These are phyloP conservation scores for Gaeumannomyces tritici DNA, from an alignment of 2,329 filamentous ascomycete species.

Conservation along the genomic window DNA sequence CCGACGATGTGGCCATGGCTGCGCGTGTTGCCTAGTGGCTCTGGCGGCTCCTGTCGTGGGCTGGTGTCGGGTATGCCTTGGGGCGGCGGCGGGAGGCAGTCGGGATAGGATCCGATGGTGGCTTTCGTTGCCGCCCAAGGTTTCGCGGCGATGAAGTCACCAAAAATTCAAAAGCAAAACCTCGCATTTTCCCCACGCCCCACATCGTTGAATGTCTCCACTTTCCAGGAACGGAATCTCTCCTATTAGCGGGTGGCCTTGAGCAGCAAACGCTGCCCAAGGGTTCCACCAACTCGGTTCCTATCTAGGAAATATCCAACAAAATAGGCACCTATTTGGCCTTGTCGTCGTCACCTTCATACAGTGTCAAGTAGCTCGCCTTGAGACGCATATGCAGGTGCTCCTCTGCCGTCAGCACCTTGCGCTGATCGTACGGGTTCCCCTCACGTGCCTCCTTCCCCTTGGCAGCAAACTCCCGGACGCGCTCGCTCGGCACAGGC, in stretches of 20 bases:
- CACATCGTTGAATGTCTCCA: no score
- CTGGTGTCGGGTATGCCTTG: background rate
- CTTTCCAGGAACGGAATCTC: no score
- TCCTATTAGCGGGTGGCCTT: no score
- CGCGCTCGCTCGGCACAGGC: constrained; percentile 50
- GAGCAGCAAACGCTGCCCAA: no score
- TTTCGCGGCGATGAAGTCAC: background rate
- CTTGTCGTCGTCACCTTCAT: constrained; percentile 19
- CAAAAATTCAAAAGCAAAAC: no score
- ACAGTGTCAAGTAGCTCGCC: constrained; percentile 48
- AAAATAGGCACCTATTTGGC: background rate
- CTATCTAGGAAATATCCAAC: background rate
- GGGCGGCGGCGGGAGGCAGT: background rate
- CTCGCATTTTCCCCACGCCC: no score
- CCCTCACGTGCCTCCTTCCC: constrained; percentile 17
- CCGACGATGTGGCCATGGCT: constrained; percentile 11
- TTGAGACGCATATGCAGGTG: constrained; percentile 50
- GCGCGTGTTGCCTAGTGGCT: background rate
- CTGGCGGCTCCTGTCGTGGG: background rate
- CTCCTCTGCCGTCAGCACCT: constrained; percentile 51
- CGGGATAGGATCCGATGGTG: no score
- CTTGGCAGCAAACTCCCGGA: constrained; percentile 28
- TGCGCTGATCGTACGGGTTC: constrained; percentile 39
- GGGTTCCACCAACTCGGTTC: no score
- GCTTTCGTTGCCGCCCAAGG: background rate